These are phyloP conservation scores for Suhomyces pyralidae DNA, from an alignment of 805 yeast species.

Conservation along the genomic window DNA sequence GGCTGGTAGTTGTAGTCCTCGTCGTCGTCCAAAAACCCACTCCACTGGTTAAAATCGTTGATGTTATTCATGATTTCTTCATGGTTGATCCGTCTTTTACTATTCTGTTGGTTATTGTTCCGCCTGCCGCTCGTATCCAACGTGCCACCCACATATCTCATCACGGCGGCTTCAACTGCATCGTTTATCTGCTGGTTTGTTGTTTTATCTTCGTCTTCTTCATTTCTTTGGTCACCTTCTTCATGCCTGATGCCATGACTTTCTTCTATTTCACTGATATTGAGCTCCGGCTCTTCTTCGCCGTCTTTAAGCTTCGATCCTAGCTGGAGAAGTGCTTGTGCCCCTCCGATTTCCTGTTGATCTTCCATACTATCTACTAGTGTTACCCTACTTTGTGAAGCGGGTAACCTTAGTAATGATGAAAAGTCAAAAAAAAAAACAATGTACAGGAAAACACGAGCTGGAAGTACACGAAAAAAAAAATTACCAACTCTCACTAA, in stretches of 20 bases:
- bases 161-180: slow-evolving; percentile 76
- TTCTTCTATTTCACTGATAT: slow-evolving; percentile 3
- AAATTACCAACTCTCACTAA: no score
- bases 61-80: slow-evolving; percentile 43
- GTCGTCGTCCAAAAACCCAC: slow-evolving; percentile 26
- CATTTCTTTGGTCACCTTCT: background rate
- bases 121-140: slow-evolving; percentile 31
- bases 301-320: slow-evolving; percentile 30
- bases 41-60: slow-evolving; percentile 54
- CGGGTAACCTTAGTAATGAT: slow-evolving; percentile 8
- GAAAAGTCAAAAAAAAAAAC: background rate
- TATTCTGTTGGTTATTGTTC: background rate
- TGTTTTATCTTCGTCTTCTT: slow-evolving; percentile 18
- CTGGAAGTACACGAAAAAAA: no score
- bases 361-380: slow-evolving; percentile 26
- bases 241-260: background rate
- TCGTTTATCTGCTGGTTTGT: slow-evolving; percentile 41
- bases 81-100: slow-evolving; percentile 22
- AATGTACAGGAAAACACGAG: no score
- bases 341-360: slow-evolving; percentile 45
- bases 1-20: slow-evolving; percentile 7
- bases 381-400: slow-evolving; percentile 12
- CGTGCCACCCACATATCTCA: slow-evolving; percentile 68
- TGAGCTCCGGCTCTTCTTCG: slow-evolving; percentile 5
- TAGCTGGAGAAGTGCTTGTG: slow-evolving; percentile 42